Evolutionary conservation across 257 asterid species (phyloP), one percentile per base, ranked within the genome.

Genomic region (Solanum medicagineum): DNA sequence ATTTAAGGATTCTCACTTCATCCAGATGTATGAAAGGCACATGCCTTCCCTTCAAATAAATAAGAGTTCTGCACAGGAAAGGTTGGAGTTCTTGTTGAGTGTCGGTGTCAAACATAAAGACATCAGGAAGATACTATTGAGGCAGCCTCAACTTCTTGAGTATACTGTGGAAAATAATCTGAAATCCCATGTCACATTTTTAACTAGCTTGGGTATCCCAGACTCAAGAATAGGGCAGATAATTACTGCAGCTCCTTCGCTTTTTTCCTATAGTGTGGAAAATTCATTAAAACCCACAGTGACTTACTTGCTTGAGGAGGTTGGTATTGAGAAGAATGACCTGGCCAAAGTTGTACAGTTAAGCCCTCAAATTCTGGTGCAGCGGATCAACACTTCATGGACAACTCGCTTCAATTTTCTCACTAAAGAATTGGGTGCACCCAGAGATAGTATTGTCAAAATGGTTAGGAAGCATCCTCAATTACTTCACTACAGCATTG

Each of bases 381-480:
- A 96, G 89, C 92, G 99, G 80, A 93, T 94, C 59, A 98, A 96
- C 84, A 91, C 74, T 87, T 86, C 98, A 14, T 96, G 99, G 98
- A 94, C 85, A 70, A 40, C 94, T 45, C 98, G 98, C 84, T 92
- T 93, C 87, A 87, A 57, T 66, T 96, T 96, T 86, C 92, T 96
- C 57, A 92, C 93, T 80, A 94, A 90, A 86, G 98, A 96, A 89
- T 88, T 96, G 93, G 92, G 74, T 81, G 98, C 99, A 85, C 98
- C 99, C 44, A 92, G 96, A 84, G 94, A 91, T 70, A 94, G 93
- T 85, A 91, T 94, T 36, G 98, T 94, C 86, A 96, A 96, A 93
- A 94, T 96, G 98, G 99, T 96, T 45, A 92, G 91, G 6, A 96
- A 96, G 80, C 99, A 96, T 90, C 99, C 99, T 74, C 99, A 96